These are phyloP conservation scores for Rosa multiflora DNA, from an alignment of 306 rosid genomes.

Conservation along the genomic window DNA sequence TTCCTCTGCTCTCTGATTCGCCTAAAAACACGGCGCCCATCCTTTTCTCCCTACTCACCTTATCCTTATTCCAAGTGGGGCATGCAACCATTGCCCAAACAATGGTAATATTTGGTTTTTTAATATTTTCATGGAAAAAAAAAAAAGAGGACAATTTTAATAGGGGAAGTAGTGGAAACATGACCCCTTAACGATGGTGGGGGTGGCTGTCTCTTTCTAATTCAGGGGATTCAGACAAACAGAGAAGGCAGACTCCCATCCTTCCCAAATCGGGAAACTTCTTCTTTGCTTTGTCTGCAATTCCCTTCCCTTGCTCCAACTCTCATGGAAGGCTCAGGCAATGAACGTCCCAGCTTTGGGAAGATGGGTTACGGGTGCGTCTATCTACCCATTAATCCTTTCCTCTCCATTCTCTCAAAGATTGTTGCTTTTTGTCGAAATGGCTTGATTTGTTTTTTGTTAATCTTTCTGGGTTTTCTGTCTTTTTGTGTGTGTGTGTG, in stretches of 20 bases:
- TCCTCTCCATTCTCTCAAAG: background rate
- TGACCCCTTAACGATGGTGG: background rate
- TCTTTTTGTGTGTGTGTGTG: background rate
- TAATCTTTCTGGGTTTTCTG: background rate
- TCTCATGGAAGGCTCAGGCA: slow-evolving; percentile 67
- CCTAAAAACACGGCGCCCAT: slow-evolving; percentile 35
- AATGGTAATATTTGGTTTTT: background rate
- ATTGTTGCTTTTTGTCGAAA: background rate
- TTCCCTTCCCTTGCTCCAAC: slow-evolving; percentile 21
- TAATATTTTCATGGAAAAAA: background rate
- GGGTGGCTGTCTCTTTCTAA: slow-evolving; percentile 12
- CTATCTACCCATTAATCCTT: background rate
- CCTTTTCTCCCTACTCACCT: slow-evolving; percentile 33
- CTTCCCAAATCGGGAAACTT: slow-evolving; percentile 57
- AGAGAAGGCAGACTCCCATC: slow-evolving; percentile 22
- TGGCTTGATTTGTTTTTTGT: background rate
- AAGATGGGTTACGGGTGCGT: slow-evolving; percentile 93
- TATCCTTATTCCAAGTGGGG: slow-evolving; percentile 51
- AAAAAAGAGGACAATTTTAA: slow-evolving; percentile 5
- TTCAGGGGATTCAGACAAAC: slow-evolving; percentile 36
- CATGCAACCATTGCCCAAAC: background rate
- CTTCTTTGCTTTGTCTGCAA: slow-evolving; percentile 5
- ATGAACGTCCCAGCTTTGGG: slow-evolving; percentile 87
- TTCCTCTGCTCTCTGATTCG: slow-evolving; percentile 27
- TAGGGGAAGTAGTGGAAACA: slow-evolving; percentile 4